Base-by-base conservation (phyloP, 2,329 filamentous ascomycete species). In the Cladosporium sp. region DNA sequence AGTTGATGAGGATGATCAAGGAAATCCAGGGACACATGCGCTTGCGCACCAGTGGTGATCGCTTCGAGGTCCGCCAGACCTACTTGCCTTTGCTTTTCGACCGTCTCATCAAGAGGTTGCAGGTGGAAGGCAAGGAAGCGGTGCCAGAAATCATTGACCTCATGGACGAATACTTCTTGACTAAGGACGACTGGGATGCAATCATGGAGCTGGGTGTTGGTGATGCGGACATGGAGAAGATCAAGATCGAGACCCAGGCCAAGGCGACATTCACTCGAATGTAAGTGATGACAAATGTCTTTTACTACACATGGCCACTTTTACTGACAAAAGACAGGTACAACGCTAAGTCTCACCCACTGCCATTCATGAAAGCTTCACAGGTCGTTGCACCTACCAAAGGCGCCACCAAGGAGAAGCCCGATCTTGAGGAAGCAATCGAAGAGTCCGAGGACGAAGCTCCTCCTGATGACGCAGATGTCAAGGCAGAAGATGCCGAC, bases 21-120 rank as follows among this genome's bases (percentile, higher is more conserved):
- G 94, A 99, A 67, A 91, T 99, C 5, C 94, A 99, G 71, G 90
- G 91, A 4, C 94, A 99, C 70, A 97, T 99, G 91, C 89, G 94
- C 8, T 83, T 99, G 58, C 87, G 87, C 64, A 87, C 90, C 10
- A 95, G 91, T 36, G 94, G 90, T 22, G 94, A 99, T 70, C 85
- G 93, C 54, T 89, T 96, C 69, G 94, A 99, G 73, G 85, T 97
- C 64, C 88, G 94, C 39, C 93, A 99, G 73, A 90, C 96, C 68
- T 99, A 99, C 66, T 75, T 99, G 64, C 94, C 94, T 1, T 78
- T 92, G 1, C 80, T 99, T 1, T 97, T 93, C 90, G 83, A 88
- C 45, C 84, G 87, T 68, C 80, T 93, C 20, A 81, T 96, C 63
- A 86, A 88, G 65, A 82, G 84, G 58, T 78, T 99, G 55, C 83